Base-by-base conservation (phyloP, 2,329 filamentous ascomycete species). In the Chaetomium sp. region DNA sequence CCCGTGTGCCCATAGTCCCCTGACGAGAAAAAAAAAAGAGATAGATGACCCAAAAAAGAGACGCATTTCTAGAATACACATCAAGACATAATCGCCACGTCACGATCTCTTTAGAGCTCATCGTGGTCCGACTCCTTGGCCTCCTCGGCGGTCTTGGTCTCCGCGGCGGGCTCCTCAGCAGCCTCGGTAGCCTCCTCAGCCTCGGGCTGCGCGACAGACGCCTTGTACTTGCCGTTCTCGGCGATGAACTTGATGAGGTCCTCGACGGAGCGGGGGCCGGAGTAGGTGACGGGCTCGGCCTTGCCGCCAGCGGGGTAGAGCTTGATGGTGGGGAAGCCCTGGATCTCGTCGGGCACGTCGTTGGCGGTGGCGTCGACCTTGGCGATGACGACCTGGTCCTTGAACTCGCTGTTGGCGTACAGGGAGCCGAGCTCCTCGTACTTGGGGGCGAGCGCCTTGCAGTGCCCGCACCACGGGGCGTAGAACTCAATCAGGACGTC, bases 311-410 rank as follows among this genome's bases (percentile, higher is more conserved):
- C 94, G 62, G 89, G 84, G 87, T 85, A 99, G 65, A 99, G 84
- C 84, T 97, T 97, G 83, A 99, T 96, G 72, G 94, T 99, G 56
- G 94, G 94, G 87, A 99, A 99, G 62, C 94, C 94, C 74, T 89
- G 84, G 69, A 99, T 90, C 78, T 96, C 89, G 74, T 97, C 92
- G 56, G 94, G 94, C 56, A 97, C 89, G 67, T 99, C 94, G 79
- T 99, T 99, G 77, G 77, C 76, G 60, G 94, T 99, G 57, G 94
- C 94, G 70, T 99, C 94, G 65, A 99, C 87, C 87, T 99, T 99
- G 75, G 91, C 94, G 70, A 99, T 89, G 67, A 94, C 79, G 58
- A 99, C 88, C 76, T 90, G 86, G 76, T 85, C 80, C 73, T 88
- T 88, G 75, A 85, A 87, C 65, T 88, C 86, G 78, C 87, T 79